Percentiles rank a stretch among this genome's conserved stretches.
Evolutionary conservation across 352 stramenopile genomes (phyloP).

Genomic region (Proteromonas lacertae): DNA sequence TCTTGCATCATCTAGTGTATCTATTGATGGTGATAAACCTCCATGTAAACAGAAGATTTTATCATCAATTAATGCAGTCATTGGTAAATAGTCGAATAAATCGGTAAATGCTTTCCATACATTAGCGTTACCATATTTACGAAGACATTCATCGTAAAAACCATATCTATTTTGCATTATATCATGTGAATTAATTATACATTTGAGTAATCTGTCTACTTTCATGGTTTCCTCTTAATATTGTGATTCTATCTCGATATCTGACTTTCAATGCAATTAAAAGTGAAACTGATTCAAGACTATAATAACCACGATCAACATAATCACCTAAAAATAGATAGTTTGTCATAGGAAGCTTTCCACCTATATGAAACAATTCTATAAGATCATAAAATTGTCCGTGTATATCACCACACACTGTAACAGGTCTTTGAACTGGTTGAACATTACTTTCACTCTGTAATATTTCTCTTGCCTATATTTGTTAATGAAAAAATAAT

Average conservation of each 20-base stretch:
- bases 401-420: slow-evolving; percentile 84
- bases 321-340: no score
- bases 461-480: slow-evolving; percentile 65
- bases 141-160: slow-evolving; percentile 94
- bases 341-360: slow-evolving; percentile 54
- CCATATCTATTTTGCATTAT: slow-evolving; percentile 25
- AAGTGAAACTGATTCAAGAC: no score
- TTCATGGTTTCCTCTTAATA: slow-evolving; percentile 68
- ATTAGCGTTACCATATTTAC: slow-evolving; percentile 85
- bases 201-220: slow-evolving; percentile 70
- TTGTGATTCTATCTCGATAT: slow-evolving; percentile 52
- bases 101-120: slow-evolving; percentile 76
- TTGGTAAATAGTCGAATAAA: no score
- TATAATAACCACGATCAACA: no score
- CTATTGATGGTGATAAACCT: slow-evolving; percentile 38
- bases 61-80: slow-evolving; percentile 70
- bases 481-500: not conserved
- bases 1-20: slow-evolving; percentile 60
- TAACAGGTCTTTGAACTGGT: slow-evolving; percentile 73
- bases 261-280: slow-evolving; percentile 79
- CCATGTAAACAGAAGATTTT: slow-evolving; percentile 34
- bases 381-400: slow-evolving; percentile 88
- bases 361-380: slow-evolving; percentile 65
- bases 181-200: slow-evolving; percentile 2
- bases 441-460: slow-evolving; percentile 85